A percentile compares a stretch with the other conserved stretches of the same genome.
These are phyloP conservation scores for Eragrostis nindensis DNA, from an alignment of 176 grass and related monocot species.

Conservation along the genomic window DNA sequence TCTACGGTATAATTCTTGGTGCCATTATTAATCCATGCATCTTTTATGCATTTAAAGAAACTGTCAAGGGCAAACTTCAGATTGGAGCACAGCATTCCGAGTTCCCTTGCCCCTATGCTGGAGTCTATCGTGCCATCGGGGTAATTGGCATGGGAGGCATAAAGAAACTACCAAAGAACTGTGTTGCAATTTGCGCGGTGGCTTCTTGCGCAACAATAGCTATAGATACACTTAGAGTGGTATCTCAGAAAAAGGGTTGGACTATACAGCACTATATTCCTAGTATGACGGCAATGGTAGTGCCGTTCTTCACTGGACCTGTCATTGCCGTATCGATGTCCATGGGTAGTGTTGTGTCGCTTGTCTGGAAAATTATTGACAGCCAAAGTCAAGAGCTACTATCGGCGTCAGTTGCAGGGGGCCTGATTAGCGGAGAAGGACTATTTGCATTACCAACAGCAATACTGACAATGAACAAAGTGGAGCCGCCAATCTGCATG, in stretches of 20 bases:
- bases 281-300: constrained; percentile 41
- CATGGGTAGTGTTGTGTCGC: constrained; percentile 11
- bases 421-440: constrained; percentile 54
- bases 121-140: constrained; percentile 34
- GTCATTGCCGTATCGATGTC: constrained; percentile 36
- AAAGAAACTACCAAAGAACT: constrained; percentile 43
- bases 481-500: constrained; percentile 64
- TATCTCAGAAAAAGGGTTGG: constrained; percentile 40
- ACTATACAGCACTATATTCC: constrained; percentile 29
- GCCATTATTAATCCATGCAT: constrained; percentile 40
- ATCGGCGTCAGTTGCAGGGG: constrained; percentile 38
- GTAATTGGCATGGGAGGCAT: constrained; percentile 43
- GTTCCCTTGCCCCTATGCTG: constrained; percentile 28
- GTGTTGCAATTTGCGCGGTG: not conserved
- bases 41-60: constrained; percentile 20
- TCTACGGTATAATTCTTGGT: constrained; percentile 33
- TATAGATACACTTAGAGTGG: not conserved
- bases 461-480: constrained; percentile 27
- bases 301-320: constrained; percentile 41
- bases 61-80: not conserved
- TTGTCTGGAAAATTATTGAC: constrained; percentile 38
- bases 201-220: constrained; percentile 4
- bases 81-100: constrained; percentile 27
- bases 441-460: constrained; percentile 42
- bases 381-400: constrained; percentile 17